phyloP scores from a whole-genome alignment of 2,329 filamentous ascomycete genomes.

The Coccinonectria pachysandricola region DNA sequence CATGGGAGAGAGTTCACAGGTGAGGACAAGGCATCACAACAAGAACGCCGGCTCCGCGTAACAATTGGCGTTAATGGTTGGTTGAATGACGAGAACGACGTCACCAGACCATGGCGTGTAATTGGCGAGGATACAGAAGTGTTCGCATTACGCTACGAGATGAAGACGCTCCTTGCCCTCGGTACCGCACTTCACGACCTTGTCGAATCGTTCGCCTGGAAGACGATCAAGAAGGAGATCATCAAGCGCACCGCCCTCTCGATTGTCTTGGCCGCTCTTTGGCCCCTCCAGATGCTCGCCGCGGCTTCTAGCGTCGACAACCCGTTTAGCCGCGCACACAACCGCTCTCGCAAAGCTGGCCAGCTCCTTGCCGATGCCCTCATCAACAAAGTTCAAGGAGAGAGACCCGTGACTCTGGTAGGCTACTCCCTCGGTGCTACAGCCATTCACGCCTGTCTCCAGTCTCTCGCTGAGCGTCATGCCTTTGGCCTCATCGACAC shows the following conservation, averaged over 20 bases:
- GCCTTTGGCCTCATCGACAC: constrained; percentile 80
- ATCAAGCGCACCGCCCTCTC: constrained; percentile 62
- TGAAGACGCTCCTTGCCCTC: constrained; percentile 64
- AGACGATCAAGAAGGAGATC: constrained; percentile 61
- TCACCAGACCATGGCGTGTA: constrained; percentile 70
- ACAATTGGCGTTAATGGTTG: constrained; percentile 84
- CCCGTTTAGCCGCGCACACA: constrained; percentile 67
- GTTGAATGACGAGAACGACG: constrained; percentile 65
- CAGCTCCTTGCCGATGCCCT: constrained; percentile 71
- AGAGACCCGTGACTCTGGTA: constrained; percentile 68
- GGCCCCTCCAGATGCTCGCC: constrained; percentile 58
- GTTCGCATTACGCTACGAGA: constrained; percentile 78
- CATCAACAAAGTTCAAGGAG: constrained; percentile 71
- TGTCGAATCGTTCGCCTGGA: constrained; percentile 67
- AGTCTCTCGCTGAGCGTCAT: constrained; percentile 62
- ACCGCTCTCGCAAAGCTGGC: constrained; percentile 71
- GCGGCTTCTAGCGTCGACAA: constrained; percentile 65
- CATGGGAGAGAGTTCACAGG: constrained; percentile 21
- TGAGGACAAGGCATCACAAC: constrained; percentile 13
- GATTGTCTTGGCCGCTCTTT: constrained; percentile 56
- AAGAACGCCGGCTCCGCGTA: constrained; percentile 54
- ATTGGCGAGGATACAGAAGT: constrained; percentile 63
- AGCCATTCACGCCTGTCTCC: constrained; percentile 74
- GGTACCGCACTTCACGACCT: constrained; percentile 64
- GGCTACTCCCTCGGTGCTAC: constrained; percentile 76